Percentiles rank a stretch among this genome's conserved stretches.
These are phyloP conservation scores for Alternaria dauci DNA, from an alignment of 2,329 filamentous ascomycete species.

Conservation along the genomic window DNA sequence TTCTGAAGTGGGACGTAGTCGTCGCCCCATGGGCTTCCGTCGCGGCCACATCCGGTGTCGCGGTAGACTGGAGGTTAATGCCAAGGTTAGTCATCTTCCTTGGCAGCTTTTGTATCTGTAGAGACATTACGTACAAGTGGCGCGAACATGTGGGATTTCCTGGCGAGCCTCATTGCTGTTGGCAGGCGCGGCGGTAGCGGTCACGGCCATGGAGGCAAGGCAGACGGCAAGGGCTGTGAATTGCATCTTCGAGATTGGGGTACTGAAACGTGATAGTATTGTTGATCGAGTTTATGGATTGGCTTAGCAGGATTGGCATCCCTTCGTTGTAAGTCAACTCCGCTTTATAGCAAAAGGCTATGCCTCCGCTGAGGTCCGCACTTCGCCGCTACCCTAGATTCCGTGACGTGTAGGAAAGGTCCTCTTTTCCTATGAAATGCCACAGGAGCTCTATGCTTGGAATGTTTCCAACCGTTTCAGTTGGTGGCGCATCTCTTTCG, in stretches of 20 bases:
- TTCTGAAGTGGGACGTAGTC: conserved; percentile 8
- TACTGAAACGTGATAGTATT: not conserved
- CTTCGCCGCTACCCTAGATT: not conserved
- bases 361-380: not conserved
- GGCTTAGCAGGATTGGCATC: not conserved
- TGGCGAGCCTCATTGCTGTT: conserved; percentile 1
- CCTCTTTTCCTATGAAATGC: not conserved
- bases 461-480: not conserved
- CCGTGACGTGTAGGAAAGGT: not conserved
- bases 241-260: conserved; percentile 6
- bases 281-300: not conserved
- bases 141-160: conserved; percentile 17
- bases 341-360: not conserved
- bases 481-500: not conserved
- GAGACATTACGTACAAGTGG: conserved; percentile 7
- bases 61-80: not conserved
- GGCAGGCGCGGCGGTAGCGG: conserved; percentile 8
- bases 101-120: too few species aligned
- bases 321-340: not conserved
- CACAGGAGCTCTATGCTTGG: not conserved
- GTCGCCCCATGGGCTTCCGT: conserved; percentile 8
- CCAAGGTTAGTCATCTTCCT: not conserved
- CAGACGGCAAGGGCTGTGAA: conserved; percentile 6
- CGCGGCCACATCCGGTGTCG: conserved; percentile 7
- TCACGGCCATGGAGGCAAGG: conserved; percentile 5